Evolutionary conservation across 1,284 basidiomycete genomes (phyloP), one percentile per base, ranked within the genome.

Genomic region (Dichomitus squalens): DNA sequence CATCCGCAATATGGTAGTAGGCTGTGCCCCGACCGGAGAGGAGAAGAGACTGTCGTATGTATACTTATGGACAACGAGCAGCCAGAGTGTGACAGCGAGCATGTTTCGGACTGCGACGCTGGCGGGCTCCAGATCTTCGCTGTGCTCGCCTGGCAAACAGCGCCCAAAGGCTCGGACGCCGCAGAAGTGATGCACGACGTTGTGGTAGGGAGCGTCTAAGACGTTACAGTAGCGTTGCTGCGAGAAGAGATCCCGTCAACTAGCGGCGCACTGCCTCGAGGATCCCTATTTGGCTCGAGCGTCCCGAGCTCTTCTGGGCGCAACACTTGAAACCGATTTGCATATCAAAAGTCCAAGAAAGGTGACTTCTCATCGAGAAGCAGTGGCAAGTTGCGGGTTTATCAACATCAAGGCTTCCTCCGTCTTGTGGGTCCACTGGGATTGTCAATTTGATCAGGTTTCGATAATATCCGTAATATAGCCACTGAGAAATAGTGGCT

Each of bases 201-300:
- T 23, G 4, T 16, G 21, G 8, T 16, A 7, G 2, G 21, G n/a
- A 25, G 40, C 23, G n/a, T 11, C 40, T 4, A 25, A 11, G 2
- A 6, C 14, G 40, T 20, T 25, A 23, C n/a, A n/a, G n/a, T n/a
- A 18, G 23, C 40, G 57, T 55, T 49, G 54, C 34, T 52, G 58
- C 47, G 52, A 47, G 39, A 40, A 27, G 35, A 56, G 58, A 43
- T 53, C 48, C 51, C 54, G 51, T 39, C 51, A 53, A n/a, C n/a
- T n/a, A n/a, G n/a, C n/a, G n/a, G 21, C 41, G 36, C 53, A 48
- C 49, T 25, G 46, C 50, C 16, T 18, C 31, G 35, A 6, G 38
- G 20, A 20, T 21, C 33, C 18, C 20, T 31, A 18, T 31, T 48
- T 31, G 21, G 29, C 18, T 33, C 21, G 43, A 53, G 41, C 36